phyloP scores from a whole-genome alignment of 371 early-diverging fungal genomes.

The Coemansia sp. region DNA sequence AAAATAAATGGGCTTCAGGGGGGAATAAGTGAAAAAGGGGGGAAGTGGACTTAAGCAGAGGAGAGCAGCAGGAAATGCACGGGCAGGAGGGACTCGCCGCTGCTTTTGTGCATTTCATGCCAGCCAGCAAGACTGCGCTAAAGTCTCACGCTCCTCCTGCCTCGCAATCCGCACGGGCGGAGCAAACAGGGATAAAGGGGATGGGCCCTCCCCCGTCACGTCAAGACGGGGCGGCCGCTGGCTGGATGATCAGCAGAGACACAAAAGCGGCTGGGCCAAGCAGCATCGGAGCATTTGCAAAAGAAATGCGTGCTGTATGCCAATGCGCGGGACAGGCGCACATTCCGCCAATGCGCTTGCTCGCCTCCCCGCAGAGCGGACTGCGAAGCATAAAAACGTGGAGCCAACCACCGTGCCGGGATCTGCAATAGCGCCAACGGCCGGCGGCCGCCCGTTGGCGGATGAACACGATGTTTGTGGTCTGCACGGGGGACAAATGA shows the following conservation, averaged over 20 bases:
- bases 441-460: not conserved
- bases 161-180: not conserved
- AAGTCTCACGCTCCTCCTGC: conserved; percentile 36
- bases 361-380: too few relatives aligned
- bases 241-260: not conserved
- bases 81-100: not conserved
- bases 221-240: not conserved
- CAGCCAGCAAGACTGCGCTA: conserved; percentile 3
- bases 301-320: conserved; percentile 8
- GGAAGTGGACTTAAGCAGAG: conserved; percentile 9
- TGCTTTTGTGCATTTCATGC: conserved; percentile 17
- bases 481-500: conserved; percentile 7
- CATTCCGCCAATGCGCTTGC: conserved; percentile 11
- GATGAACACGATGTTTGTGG: conserved; percentile 8
- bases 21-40: not conserved
- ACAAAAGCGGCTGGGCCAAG: not conserved
- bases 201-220: not conserved
- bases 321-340: conserved; percentile 7
- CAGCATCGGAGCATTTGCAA: not conserved
- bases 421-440: conserved; percentile 4
- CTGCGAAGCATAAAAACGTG: conserved; percentile 8
- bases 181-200: not conserved
- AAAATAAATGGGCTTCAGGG: conserved; percentile 5
- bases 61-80: conserved; percentile 7
- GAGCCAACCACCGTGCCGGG: conserved; percentile 8